A percentile compares a stretch with the other conserved stretches of the same genome.
Evolutionary conservation across 1,284 basidiomycete genomes (phyloP).

Genomic region (Cryptococcus sp.): DNA sequence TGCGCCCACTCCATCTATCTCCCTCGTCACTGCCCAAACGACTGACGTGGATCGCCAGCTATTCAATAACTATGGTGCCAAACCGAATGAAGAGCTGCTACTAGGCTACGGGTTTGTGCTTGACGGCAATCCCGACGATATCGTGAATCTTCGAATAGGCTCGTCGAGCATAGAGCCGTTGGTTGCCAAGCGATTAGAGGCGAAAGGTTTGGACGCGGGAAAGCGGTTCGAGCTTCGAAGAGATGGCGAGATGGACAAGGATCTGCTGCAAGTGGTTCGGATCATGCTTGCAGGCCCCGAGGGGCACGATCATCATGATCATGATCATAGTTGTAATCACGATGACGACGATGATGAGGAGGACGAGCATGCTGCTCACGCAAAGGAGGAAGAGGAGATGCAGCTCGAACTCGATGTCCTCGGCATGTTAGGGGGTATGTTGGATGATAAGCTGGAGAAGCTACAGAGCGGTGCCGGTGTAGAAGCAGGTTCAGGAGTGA

Average conservation of each 20-base stretch:
- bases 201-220: slow-evolving; percentile 35
- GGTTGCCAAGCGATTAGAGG: slow-evolving; percentile 21
- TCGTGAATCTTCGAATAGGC: slow-evolving; percentile 74
- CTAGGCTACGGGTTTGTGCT: slow-evolving; percentile 85
- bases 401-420: slow-evolving; percentile 61
- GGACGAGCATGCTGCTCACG: slow-evolving; percentile 46
- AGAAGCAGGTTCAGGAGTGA: slow-evolving; percentile 24
- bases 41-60: slow-evolving; percentile 62
- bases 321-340: slow-evolving; percentile 22
- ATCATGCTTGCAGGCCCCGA: slow-evolving; percentile 32
- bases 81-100: slow-evolving; percentile 79
- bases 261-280: slow-evolving; percentile 62
- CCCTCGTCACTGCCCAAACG: slow-evolving; percentile 41
- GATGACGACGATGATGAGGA: slow-evolving; percentile 60
- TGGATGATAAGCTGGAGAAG: slow-evolving; percentile 60
- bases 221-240: slow-evolving; percentile 67
- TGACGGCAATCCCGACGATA: slow-evolving; percentile 75
- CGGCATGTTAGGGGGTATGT: slow-evolving; percentile 66
- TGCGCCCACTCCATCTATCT: slow-evolving; percentile 27
- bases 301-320: slow-evolving; percentile 38
- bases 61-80: slow-evolving; percentile 71
- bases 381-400: slow-evolving; percentile 62
- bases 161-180: slow-evolving; percentile 42
- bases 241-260: slow-evolving; percentile 60
- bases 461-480: slow-evolving; percentile 53